Base-by-base conservation (phyloP, 306 rosid species). In the Lagenaria siceraria region DNA sequence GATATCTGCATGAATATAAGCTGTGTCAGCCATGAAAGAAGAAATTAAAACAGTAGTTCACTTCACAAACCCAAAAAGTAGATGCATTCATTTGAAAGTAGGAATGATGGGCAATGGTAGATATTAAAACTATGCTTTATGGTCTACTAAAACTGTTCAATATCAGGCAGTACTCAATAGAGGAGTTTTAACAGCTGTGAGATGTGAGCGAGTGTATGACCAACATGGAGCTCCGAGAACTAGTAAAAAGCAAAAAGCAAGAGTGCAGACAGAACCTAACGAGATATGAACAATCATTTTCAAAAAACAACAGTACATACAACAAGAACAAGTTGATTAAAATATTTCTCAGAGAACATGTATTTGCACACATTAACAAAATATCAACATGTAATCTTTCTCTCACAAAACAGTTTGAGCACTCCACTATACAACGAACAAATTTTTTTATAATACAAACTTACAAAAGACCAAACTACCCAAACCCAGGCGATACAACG, bases 1-100 rank as follows among this genome's bases (percentile, higher is more conserved):
- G 74, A 93, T 61, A 83, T 93, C 98, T 93, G 92, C 89, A 84
- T 24, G 76, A 81, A 75, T 56, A 64, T 59, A 63, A 40, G 49
- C 65, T 64, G 19, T 54, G 35, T 73, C 40, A 69, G 81, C 66
- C 40, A 70, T 77, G 40, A 81, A 53, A 71, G 70, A n/a, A 43
- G 4, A 35, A 29, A 54, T 29, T 17, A 27, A 71, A 71, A 48
- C 38, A 71, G 59, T 43, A 21, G 75, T 43, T 42, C 54, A 69
- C 53, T 43, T 43, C 36, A 22, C 55, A 43, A 69, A 43, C 48
- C 36, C 31, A 21, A 72, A 49, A 49, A 72, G 43, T 72, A 27
- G 9, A 15, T 46, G 76, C 17, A 27, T 17, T 43, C n/a, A 43
- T 8, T 17, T 25, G 56, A 61, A 73, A 49, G 61, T 72, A 35